A percentile compares a stretch with the other conserved stretches of the same genome.
Conservation (phyloP, 805 yeast species). For the Candida ponderosae region DNA sequence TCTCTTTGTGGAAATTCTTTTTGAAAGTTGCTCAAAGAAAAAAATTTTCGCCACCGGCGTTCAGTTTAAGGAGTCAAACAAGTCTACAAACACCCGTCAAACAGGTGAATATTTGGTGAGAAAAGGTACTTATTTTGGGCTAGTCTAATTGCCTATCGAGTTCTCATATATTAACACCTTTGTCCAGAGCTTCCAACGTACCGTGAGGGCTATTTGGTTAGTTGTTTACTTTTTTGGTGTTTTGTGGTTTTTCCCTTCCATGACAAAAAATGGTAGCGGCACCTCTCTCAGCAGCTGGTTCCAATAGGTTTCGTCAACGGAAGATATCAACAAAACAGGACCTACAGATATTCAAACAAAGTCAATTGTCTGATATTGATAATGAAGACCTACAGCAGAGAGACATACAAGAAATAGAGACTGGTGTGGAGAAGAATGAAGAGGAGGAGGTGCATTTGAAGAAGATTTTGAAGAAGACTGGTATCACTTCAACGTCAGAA, state of each 20-base stretch:
- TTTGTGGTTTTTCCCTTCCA: background rate
- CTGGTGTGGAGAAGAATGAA: slow-evolving; percentile 97
- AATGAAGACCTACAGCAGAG: slow-evolving; percentile 67
- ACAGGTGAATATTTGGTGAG: background rate
- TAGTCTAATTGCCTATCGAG: background rate
- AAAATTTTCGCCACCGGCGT: background rate
- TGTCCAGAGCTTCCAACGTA: background rate
- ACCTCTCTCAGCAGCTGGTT: slow-evolving; percentile 17
- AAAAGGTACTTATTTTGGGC: background rate
- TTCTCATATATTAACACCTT: too few relatives aligned
- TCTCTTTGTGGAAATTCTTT: too few relatives aligned
- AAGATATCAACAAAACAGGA: slow-evolving; percentile 90
- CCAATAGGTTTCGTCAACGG: slow-evolving; percentile 73
- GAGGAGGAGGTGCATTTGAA: slow-evolving; percentile 96
- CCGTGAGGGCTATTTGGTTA: background rate
- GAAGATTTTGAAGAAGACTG: slow-evolving; percentile 78
- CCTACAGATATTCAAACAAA: slow-evolving; percentile 65
- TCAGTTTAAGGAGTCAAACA: background rate
- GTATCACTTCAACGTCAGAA: slow-evolving; percentile 46
- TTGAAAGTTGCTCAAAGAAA: too few relatives aligned
- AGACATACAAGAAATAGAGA: slow-evolving; percentile 82
- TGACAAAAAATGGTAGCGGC: slow-evolving; percentile 2
- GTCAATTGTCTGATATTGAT: slow-evolving; percentile 76
- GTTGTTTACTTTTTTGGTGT: background rate
- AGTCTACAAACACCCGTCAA: background rate